phyloP scores from a whole-genome alignment of 352 stramenopile species.

The Phytophthora brassicae region DNA sequence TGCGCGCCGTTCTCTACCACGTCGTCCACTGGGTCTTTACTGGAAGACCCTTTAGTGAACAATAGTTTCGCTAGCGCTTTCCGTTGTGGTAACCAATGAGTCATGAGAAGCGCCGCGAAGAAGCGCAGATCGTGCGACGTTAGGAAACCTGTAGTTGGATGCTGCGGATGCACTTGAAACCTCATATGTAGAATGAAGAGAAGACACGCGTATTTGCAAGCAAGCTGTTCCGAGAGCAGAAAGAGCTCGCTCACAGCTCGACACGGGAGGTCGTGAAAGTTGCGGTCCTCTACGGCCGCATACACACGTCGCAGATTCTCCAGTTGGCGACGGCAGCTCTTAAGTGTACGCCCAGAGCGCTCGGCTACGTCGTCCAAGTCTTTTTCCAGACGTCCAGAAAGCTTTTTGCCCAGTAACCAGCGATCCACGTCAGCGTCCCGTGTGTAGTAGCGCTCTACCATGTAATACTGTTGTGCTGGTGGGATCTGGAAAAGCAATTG shows the following conservation, averaged over 20 bases:
- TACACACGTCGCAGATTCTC: conserved; percentile 84
- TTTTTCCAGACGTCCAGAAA: conserved; percentile 80
- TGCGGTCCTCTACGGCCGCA: conserved; percentile 70
- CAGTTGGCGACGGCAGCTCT: conserved; percentile 76
- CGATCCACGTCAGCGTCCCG: conserved; percentile 69
- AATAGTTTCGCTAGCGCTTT: conserved; percentile 40
- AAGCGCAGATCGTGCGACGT: conserved; percentile 73
- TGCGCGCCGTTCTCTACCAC: conserved; percentile 56
- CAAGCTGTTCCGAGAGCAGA: conserved; percentile 69
- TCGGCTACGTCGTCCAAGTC: conserved; percentile 87
- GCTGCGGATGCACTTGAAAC: conserved; percentile 73
- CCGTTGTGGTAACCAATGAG: conserved; percentile 73
- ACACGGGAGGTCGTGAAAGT: conserved; percentile 66
- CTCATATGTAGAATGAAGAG: conserved; percentile 78
- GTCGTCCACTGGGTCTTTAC: conserved; percentile 7
- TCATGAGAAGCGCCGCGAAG: conserved; percentile 70
- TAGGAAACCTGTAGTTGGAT: conserved; percentile 57
- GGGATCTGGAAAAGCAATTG: conserved; percentile 85
- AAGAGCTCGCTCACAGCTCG: conserved; percentile 58
- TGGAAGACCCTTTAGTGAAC: conserved; percentile 6
- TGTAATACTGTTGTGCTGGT: conserved; percentile 74
- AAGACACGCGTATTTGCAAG: conserved; percentile 77
- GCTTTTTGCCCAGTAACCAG: conserved; percentile 80
- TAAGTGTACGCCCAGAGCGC: conserved; percentile 58
- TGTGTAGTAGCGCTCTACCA: conserved; percentile 82